These are phyloP conservation scores for Ottelia alismoides DNA, from an alignment of 106 monocot genomes.

Conservation along the genomic window DNA sequence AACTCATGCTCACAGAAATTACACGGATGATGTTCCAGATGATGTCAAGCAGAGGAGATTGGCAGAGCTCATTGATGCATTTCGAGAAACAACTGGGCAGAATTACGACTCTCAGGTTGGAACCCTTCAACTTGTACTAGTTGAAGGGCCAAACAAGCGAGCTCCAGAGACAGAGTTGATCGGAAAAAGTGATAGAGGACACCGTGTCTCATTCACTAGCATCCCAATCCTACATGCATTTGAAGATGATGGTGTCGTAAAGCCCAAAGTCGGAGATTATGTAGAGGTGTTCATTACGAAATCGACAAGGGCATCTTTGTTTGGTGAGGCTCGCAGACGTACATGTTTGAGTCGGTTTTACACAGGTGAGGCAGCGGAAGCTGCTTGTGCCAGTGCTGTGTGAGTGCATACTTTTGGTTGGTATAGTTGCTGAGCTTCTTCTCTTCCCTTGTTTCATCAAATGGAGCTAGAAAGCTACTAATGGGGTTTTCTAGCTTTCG, in stretches of 20 bases:
- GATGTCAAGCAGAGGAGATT: too few species aligned
- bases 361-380: background rate
- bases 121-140: slow-evolving; percentile 57
- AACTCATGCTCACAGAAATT: too few species aligned
- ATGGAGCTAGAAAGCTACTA: too few species aligned
- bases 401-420: too few species aligned
- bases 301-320: slow-evolving; percentile 54
- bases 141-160: slow-evolving; percentile 70
- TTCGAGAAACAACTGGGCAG: too few species aligned
- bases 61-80: too few species aligned
- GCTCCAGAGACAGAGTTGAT: slow-evolving; percentile 53
- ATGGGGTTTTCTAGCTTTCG: too few species aligned
- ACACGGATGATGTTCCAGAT: too few species aligned
- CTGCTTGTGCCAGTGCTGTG: too few species aligned
- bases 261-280: slow-evolving; percentile 42
- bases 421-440: too few species aligned
- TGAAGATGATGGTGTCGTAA: slow-evolving; percentile 21
- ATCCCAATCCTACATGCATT: slow-evolving; percentile 24
- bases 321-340: slow-evolving; percentile 34
- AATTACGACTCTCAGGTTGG: too few species aligned
- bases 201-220: slow-evolving; percentile 45
- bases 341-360: slow-evolving; percentile 53
- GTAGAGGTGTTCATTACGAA: slow-evolving; percentile 51
- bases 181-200: slow-evolving; percentile 73
- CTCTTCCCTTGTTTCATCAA: too few species aligned